Evolutionary conservation across 139 green algal species (phyloP).

Genomic region (Haematococcus sp.): DNA sequence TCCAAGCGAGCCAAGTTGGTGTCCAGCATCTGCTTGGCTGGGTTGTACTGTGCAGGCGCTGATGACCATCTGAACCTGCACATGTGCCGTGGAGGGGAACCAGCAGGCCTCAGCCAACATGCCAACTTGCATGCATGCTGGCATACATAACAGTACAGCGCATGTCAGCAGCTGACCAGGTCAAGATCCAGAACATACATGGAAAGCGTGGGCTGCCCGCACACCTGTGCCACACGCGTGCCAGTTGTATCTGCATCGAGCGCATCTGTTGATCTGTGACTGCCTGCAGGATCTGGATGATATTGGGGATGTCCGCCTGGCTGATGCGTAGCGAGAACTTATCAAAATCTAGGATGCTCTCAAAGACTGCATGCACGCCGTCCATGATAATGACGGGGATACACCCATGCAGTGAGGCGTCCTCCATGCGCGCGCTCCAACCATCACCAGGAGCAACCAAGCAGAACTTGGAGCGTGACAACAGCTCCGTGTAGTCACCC

Average conservation of each 20-base stretch:
- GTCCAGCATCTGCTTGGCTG: neutral
- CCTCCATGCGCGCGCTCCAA: constrained; percentile 51
- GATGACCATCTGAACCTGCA: constrained; percentile 5
- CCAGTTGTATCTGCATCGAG: constrained; percentile 31
- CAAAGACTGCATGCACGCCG: constrained; percentile 26
- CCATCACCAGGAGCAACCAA: constrained; percentile 50
- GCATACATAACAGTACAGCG: too few relatives aligned
- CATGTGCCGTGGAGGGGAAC: neutral
- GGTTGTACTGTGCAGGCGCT: neutral
- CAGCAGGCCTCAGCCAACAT: too few relatives aligned
- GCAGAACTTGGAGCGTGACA: constrained; percentile 29
- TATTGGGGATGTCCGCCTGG: constrained; percentile 18
- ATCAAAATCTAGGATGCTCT: constrained; percentile 34
- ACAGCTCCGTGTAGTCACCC: constrained; percentile 22
- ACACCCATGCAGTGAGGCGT: constrained; percentile 69
- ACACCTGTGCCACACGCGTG: constrained; percentile 33
- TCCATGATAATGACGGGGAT: constrained; percentile 56
- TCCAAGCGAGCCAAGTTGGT: too few relatives aligned
- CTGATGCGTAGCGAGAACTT: constrained; percentile 26
- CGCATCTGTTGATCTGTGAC: constrained; percentile 13
- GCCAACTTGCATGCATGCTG: too few relatives aligned
- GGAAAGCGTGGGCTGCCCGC: neutral
- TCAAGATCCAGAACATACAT: too few relatives aligned
- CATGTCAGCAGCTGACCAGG: too few relatives aligned
- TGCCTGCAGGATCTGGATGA: constrained; percentile 22